Percentiles rank a stretch among this genome's conserved stretches.
Evolutionary conservation across 345 rosid species (phyloP).

Genomic region (Salix exigua): DNA sequence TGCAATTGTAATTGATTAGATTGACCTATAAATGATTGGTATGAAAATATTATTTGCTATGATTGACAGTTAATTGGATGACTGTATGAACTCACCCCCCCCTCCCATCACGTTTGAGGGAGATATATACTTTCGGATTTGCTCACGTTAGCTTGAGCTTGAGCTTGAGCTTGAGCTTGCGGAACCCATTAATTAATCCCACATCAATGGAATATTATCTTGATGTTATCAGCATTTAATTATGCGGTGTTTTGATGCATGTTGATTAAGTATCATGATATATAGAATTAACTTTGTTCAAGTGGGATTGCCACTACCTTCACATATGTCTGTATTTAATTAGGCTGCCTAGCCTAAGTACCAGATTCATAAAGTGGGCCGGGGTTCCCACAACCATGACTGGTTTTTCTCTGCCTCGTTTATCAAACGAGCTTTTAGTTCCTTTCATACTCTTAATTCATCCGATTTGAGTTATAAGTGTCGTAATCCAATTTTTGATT

Average conservation of each 20-base stretch:
- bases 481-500: too few relatives aligned
- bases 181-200: neutral
- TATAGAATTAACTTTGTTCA: conserved; percentile 20
- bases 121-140: conserved; percentile 6
- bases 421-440: neutral
- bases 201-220: neutral
- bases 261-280: neutral
- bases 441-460: neutral
- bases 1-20: too few relatives aligned
- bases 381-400: conserved; percentile 22
- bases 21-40: too few relatives aligned
- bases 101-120: neutral
- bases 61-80: neutral
- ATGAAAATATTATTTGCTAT: too few relatives aligned
- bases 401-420: conserved; percentile 17
- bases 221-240: too few relatives aligned
- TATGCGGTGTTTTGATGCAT: neutral
- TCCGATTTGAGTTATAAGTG: too few relatives aligned
- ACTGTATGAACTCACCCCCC: neutral
- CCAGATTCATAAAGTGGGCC: neutral
- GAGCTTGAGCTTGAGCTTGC: neutral
- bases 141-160: conserved; percentile 17
- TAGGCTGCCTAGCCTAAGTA: neutral
- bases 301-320: conserved; percentile 35
- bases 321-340: neutral